Base-by-base conservation (phyloP, 179 eudicot species). In the Beta macrorhiza region DNA sequence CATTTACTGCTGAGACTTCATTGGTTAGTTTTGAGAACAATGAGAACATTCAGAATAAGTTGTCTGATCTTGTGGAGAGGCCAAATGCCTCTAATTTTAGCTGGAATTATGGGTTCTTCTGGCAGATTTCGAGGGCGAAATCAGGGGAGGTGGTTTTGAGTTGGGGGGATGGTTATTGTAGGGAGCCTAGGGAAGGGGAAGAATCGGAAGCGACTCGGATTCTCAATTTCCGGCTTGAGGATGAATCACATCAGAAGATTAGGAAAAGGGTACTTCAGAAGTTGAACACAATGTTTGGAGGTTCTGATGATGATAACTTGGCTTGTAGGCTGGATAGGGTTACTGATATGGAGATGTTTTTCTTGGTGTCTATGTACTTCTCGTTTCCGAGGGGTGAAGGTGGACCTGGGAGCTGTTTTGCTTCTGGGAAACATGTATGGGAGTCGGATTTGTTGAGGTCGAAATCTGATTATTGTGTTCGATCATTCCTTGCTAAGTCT, bases 131-230 rank as follows among this genome's bases (percentile, higher is more conserved):
- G 69, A 81, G 89, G 86, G 88, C 99, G 9, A 89, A 78, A 72
- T 67, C 88, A 0, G 97, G 99, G 15, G 97, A 94, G 77, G 82
- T 91, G 85, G 93, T 93, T 42, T 76, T 97, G 56, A 94, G 92
- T 37, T 94, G 99, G 99, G 99, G 99, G 10, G 99, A 97, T 83
- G 99, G 99, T 25, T 89, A 87, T 75, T 97, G 99, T 78, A 87
- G 99, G 74, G 98, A 97, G 84, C 97, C 95, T 44, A 91, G 49
- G 74, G 95, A 92, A 53, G 92, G 85, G 7, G 99, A 94, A 77
- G 97, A 89, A 74, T 83, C 87, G 0, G 91, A 88, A 65, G 85
- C 88, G 0, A 80, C 89, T 2, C 85, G 88, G 25, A 81, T 83
- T 53, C 68, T 90, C 4, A 87, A 85, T 61, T 78, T 89, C 56